phyloP scores from a whole-genome alignment of 176 grass and related monocot species.

The Chloris gayana region DNA sequence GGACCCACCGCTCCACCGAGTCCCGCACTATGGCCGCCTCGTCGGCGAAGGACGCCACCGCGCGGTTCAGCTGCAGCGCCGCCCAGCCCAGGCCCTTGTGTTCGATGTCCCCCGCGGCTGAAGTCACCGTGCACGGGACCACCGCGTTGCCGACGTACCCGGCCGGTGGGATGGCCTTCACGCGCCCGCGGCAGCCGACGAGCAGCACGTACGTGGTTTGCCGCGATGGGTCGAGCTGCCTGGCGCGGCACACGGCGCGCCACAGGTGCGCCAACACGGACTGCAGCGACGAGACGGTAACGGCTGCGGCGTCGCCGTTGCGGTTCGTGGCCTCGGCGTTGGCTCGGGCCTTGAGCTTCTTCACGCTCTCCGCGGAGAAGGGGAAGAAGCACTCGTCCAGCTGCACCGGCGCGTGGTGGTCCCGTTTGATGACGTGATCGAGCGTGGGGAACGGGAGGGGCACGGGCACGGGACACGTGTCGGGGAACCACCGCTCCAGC shows the following conservation, averaged over 20 bases:
- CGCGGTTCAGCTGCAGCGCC: slow-evolving; percentile 20
- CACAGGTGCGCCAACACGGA: slow-evolving; percentile 41
- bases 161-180: not conserved
- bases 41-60: slow-evolving; percentile 7
- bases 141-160: slow-evolving; percentile 49
- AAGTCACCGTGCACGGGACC: not conserved
- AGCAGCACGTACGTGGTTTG: slow-evolving; percentile 9
- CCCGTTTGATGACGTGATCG: not conserved
- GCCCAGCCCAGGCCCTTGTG: slow-evolving; percentile 8
- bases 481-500: slow-evolving; percentile 24
- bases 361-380: slow-evolving; percentile 31
- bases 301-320: not conserved
- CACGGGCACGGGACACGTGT: slow-evolving; percentile 31
- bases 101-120: slow-evolving; percentile 8
- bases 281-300: slow-evolving; percentile 48
- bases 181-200: slow-evolving; percentile 27
- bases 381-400: slow-evolving; percentile 36
- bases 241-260: slow-evolving; percentile 39
- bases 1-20: not conserved
- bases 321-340: slow-evolving; percentile 27
- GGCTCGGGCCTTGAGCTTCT: slow-evolving; percentile 27
- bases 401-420: not conserved
- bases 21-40: not conserved
- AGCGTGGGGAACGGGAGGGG: slow-evolving; percentile 13
- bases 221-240: slow-evolving; percentile 5